phyloP scores from a whole-genome alignment of 495 filamentous ascomycete species.

The Pseudoneurospora amorphoporcata region DNA sequence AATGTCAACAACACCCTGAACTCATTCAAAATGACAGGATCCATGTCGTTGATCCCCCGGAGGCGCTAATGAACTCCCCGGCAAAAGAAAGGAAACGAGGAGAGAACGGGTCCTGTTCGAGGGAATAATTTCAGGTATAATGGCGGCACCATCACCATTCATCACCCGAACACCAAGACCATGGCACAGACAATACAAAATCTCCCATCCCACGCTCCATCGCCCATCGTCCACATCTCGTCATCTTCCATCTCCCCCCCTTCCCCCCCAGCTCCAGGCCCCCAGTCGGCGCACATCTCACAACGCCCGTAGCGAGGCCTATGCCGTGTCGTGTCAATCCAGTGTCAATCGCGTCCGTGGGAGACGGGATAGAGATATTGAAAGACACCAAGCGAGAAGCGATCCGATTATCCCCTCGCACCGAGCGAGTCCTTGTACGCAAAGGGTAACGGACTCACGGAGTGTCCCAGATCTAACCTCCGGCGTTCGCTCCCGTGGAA shows the following conservation, averaged over 20 bases:
- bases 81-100: background rate
- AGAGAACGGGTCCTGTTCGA: background rate
- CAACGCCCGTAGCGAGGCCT: background rate
- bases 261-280: background rate
- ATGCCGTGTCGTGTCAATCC: background rate
- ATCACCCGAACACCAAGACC: background rate
- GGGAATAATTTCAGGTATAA: background rate
- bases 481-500: background rate
- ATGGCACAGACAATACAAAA: background rate
- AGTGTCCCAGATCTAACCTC: background rate
- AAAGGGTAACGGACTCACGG: background rate
- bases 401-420: background rate
- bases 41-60: constrained; percentile 12
- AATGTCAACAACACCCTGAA: background rate
- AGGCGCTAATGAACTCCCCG: background rate
- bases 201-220: background rate
- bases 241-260: background rate
- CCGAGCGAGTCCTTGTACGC: background rate
- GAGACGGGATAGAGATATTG: background rate
- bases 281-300: background rate
- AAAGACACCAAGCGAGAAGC: background rate
- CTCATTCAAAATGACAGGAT: background rate
- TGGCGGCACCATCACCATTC: background rate
- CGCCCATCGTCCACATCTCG: background rate
- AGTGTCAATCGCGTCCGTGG: background rate